Evolutionary conservation across 306 rosid genomes (phyloP).

Genomic region (Cyclanthera cordifolia): DNA sequence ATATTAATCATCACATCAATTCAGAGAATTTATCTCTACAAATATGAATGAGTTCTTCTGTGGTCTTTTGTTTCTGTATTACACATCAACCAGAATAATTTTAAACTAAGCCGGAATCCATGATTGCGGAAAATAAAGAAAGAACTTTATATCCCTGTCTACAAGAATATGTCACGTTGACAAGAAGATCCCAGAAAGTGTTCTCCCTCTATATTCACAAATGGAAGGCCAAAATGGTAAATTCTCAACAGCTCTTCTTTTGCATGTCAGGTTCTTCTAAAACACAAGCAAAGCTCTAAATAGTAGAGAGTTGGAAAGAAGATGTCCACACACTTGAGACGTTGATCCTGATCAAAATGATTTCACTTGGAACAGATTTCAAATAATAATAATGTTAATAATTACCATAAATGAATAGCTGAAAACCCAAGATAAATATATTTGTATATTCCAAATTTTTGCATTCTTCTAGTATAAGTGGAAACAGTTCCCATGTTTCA

Average conservation of each 20-base stretch:
- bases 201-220: not conserved
- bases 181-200: slow-evolving; percentile 1
- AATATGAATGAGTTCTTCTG: not conserved
- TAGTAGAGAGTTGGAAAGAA: not conserved
- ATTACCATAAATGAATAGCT: slow-evolving; percentile 3
- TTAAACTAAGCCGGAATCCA: not conserved
- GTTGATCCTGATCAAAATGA: not conserved
- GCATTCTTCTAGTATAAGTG: not conserved
- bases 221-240: not conserved
- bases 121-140: not conserved
- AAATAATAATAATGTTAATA: not conserved
- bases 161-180: not conserved
- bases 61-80: not conserved
- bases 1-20: not conserved
- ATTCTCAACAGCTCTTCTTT: not conserved
- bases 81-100: not conserved
- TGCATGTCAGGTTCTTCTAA: not conserved
- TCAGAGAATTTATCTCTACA: not conserved
- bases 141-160: not conserved
- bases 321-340: not conserved
- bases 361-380: slow-evolving; percentile 1
- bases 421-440: slow-evolving; percentile 1
- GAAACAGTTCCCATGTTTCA: slow-evolving; percentile 3
- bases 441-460: not conserved
- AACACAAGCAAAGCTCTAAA: slow-evolving; percentile 12